These are phyloP conservation scores for Lagenidium giganteum DNA, from an alignment of 352 stramenopile genomes.

Conservation along the genomic window DNA sequence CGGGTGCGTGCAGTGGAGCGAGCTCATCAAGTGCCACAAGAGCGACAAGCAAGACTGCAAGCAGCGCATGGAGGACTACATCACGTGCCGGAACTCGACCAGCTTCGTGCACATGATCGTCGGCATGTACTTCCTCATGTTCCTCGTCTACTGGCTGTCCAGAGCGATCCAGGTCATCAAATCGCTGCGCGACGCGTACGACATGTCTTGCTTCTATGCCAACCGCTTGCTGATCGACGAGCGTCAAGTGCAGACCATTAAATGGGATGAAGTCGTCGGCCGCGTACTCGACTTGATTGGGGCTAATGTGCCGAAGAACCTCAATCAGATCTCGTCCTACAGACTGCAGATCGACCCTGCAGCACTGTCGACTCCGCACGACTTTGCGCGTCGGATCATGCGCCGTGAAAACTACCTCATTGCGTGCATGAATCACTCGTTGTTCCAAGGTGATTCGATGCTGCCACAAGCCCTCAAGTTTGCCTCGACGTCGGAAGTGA, in stretches of 20 bases:
- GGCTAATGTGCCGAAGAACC: conserved; percentile 69
- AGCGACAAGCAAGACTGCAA: conserved; percentile 79
- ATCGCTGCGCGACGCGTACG: conserved; percentile 80
- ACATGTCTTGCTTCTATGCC: conserved; percentile 91
- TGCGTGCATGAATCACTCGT: conserved; percentile 93
- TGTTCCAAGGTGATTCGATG: conserved; percentile 88
- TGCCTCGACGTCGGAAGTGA: conserved; percentile 66
- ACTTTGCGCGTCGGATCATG: conserved; percentile 96
- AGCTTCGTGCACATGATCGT: conserved; percentile 64
- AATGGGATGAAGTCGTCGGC: conserved; percentile 89
- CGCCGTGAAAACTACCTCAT: conserved; percentile 98
- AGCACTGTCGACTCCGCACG: conserved; percentile 71
- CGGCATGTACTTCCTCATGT: conserved; percentile 93
- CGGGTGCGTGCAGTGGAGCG: conserved; percentile 94
- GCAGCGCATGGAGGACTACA: conserved; percentile 60
- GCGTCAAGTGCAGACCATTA: conserved; percentile 77
- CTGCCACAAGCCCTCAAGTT: conserved; percentile 73
- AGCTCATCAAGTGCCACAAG: conserved; percentile 77
- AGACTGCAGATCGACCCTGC: conserved; percentile 77
- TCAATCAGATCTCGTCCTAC: conserved; percentile 83
- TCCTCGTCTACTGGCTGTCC: conserved; percentile 91
- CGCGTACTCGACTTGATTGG: conserved; percentile 72
- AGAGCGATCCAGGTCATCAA: conserved; percentile 77
- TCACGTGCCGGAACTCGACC: conserved; percentile 53
- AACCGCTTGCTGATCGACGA: conserved; percentile 79